Evolutionary conservation across 1,139 yeast species (phyloP), one percentile per base, ranked within the genome.

Genomic region (Candida sojae): DNA sequence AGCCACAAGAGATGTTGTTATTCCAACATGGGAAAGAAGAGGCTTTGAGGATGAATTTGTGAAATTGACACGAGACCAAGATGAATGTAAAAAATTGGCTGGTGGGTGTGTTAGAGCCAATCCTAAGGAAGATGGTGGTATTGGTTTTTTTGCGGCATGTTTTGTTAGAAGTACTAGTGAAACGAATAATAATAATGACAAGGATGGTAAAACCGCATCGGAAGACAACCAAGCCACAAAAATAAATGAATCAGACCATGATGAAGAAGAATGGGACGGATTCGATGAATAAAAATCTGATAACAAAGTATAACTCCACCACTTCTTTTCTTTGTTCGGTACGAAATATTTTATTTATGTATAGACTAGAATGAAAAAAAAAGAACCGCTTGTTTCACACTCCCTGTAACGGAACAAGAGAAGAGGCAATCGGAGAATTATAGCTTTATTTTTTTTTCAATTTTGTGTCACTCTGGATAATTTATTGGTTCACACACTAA

Each of bases 111-210:
- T 93, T 0, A 73, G 99, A 54, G 88, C 93, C 0, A 67, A 83
- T 42, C 97, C 98, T 0, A 86, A 83, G 55, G 86, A 80, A 48
- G 98, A 93, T 63, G 97, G 98, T 34, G 99, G 99, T 10, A 93
- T 93, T 57, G 99, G 99, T 0, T 93, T 93, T 63, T 93, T 93
- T 68, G 98, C 97, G 0, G 98, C 88, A 1, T 84, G 89, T 48
- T 87, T 88, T 62, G 80, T 83, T 44, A 69, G 44, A 34, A 36
- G 8, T 37, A 13, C n/a, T 13, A 30, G 44, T 38, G 36, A 45
- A 8, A 17, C n/a, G n/a, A n/a, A n/a, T n/a, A 17, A 7, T 6
- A 8, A 34, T 12, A 21, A 13, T 13, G 26, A n/a, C 35, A 12
- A 10, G 4, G 17, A 17, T 17, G 35, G 28, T 6, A 17, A 30